These are phyloP conservation scores for Taphrina wiesneri DNA, from an alignment of 1,139 yeast species.

Conservation along the genomic window DNA sequence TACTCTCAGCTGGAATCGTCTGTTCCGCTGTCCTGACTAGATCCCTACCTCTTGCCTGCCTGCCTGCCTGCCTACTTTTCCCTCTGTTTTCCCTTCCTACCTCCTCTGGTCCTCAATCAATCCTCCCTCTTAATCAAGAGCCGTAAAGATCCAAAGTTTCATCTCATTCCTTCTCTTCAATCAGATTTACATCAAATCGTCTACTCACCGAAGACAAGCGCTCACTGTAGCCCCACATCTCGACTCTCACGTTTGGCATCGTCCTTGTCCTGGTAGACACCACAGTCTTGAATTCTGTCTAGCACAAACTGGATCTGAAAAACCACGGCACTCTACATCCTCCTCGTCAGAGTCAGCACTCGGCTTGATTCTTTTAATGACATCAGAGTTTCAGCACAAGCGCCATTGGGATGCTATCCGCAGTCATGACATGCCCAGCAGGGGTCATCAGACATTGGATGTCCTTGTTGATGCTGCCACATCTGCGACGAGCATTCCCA, in stretches of 20 bases:
- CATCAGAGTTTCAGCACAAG: background rate
- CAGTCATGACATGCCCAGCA: background rate
- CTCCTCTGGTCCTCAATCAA: background rate
- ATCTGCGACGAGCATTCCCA: background rate
- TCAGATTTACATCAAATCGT: too few species aligned
- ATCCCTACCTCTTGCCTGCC: too few species aligned
- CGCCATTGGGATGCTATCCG: conserved; percentile 6
- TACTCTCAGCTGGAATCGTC: too few species aligned
- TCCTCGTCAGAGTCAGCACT: background rate
- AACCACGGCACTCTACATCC: too few species aligned
- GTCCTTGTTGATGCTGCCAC: conserved; percentile 1
- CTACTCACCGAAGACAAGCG: background rate
- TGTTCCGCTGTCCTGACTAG: too few species aligned
- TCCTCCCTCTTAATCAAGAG: background rate
- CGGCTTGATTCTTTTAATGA: background rate
- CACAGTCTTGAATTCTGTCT: too few species aligned
- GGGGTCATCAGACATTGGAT: background rate
- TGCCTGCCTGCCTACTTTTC: background rate
- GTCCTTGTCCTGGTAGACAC: background rate
- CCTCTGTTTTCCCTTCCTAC: background rate
- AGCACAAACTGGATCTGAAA: background rate
- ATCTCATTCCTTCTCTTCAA: background rate
- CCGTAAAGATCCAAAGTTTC: too few species aligned
- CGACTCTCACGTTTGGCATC: background rate
- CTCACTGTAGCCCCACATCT: background rate